A percentile compares a stretch with the other conserved stretches of the same genome.
phyloP scores from a whole-genome alignment of 2,329 filamentous ascomycete species.

The Lachnellula subtilissima region DNA sequence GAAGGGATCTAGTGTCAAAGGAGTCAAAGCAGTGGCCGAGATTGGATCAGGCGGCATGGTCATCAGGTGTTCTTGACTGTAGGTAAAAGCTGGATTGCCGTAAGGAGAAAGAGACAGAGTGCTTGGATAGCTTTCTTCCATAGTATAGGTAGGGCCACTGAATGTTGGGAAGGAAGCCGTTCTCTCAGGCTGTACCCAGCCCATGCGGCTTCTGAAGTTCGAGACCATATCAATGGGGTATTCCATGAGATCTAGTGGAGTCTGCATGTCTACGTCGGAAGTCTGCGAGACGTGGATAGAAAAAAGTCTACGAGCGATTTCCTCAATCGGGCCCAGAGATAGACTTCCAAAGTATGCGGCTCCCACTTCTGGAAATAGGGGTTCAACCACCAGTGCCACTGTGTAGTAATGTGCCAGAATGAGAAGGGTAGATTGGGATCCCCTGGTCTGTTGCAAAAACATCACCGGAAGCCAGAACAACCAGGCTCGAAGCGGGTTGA shows the following conservation, averaged over 20 bases:
- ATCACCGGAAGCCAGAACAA: slow-evolving; percentile 92
- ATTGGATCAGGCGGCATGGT: slow-evolving; percentile 47
- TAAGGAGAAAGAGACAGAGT: slow-evolving; percentile 48
- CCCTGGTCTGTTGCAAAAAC: slow-evolving; percentile 71
- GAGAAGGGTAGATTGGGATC: slow-evolving; percentile 72
- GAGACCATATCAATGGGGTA: slow-evolving; percentile 65
- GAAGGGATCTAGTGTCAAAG: slow-evolving; percentile 50
- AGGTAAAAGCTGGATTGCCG: slow-evolving; percentile 55
- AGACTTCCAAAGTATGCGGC: slow-evolving; percentile 82
- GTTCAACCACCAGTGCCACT: slow-evolving; percentile 79
- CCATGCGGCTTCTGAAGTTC: slow-evolving; percentile 65
- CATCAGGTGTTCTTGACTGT: slow-evolving; percentile 59
- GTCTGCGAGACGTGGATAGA: slow-evolving; percentile 59
- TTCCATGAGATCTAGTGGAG: slow-evolving; percentile 64
- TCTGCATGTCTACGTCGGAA: slow-evolving; percentile 53
- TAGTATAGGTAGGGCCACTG: slow-evolving; percentile 50
- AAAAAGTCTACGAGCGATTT: slow-evolving; percentile 73
- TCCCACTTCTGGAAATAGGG: slow-evolving; percentile 86
- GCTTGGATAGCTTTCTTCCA: slow-evolving; percentile 40
- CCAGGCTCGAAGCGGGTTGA: slow-evolving; percentile 86
- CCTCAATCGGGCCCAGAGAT: slow-evolving; percentile 75
- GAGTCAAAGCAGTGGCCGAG: slow-evolving; percentile 46
- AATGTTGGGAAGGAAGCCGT: slow-evolving; percentile 60
- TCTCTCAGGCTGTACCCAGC: slow-evolving; percentile 57
- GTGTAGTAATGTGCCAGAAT: slow-evolving; percentile 91